Conservation (phyloP, 2,329 filamentous ascomycete genomes). For the Pseudogymnoascus sp. region DNA sequence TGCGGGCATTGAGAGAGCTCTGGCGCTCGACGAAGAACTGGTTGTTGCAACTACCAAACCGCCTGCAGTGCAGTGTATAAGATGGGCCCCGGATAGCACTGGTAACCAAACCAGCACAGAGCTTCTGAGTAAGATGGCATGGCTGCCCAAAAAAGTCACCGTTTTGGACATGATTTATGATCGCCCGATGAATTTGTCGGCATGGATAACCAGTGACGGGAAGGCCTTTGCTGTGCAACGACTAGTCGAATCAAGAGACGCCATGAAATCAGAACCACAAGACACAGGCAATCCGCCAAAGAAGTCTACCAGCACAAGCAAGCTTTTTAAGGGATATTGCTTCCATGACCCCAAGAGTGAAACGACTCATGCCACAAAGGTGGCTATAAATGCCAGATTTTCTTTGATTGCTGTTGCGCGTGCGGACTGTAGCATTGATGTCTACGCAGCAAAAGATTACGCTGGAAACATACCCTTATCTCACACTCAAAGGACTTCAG, state of each 20-base stretch:
- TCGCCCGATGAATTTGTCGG: slow-evolving; percentile 88
- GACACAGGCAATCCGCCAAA: slow-evolving; percentile 39
- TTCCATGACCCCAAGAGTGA: slow-evolving; percentile 68
- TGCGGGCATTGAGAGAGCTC: slow-evolving; percentile 79
- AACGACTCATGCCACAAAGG: slow-evolving; percentile 58
- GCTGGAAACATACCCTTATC: slow-evolving; percentile 85
- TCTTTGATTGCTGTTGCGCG: slow-evolving; percentile 87
- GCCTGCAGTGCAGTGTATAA: slow-evolving; percentile 91
- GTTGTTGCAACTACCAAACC: slow-evolving; percentile 88
- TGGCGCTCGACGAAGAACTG: slow-evolving; percentile 88
- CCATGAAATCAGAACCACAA: slow-evolving; percentile 26
- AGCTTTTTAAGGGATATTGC: slow-evolving; percentile 81
- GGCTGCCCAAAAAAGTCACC: slow-evolving; percentile 69
- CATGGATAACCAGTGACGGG: slow-evolving; percentile 87
- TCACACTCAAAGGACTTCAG: slow-evolving; percentile 65
- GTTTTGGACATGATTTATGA: slow-evolving; percentile 87
- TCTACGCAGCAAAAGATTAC: slow-evolving; percentile 94
- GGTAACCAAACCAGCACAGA: slow-evolving; percentile 87
- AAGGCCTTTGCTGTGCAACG: slow-evolving; percentile 87
- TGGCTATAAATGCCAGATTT: slow-evolving; percentile 88
- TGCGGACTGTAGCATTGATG: slow-evolving; percentile 66
- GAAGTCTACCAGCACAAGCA: slow-evolving; percentile 37
- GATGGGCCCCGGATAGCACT: slow-evolving; percentile 78
- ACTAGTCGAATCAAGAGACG: slow-evolving; percentile 39
- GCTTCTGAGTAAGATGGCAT: slow-evolving; percentile 77